Evolutionary conservation across 352 stramenopile genomes (phyloP), one percentile per base, ranked within the genome.

Genomic region (Blastocystis sp.): DNA sequence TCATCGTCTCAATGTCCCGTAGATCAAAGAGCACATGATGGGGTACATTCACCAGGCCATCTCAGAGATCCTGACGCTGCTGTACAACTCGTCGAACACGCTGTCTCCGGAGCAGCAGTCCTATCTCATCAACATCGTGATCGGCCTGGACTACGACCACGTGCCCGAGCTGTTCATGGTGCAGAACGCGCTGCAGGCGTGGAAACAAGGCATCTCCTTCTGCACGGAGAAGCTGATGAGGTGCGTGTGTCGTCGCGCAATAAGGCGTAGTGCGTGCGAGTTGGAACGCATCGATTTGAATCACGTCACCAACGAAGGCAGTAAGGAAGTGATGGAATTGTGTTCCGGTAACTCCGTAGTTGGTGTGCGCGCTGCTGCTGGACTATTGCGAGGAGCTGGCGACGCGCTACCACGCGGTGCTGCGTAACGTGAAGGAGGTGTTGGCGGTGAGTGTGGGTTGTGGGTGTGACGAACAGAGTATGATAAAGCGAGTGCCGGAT

Each of bases 1-100:
- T 74, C 64, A n/a, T 1, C 40, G 6, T 1, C 19, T 76, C 66
- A 0, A 76, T 11, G 7, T 14, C 14, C 6, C 4, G 1, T 48
- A 76, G 66, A 84, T 84, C 28, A 84, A 84, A 57, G n/a, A 54
- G 11, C 74, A 84, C 61, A 84, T 84, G 48, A 84, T 84, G 74
- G 28, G 52, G 21, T 84, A 84, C 61, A 69, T 84, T 28, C 17
- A 84, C 17, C 65, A 84, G 34, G 74, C 74, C 11, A 84, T 84
- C 28, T 28, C 65, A 17, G 74, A 84, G 28, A 17, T 84, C 9
- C 28, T 84, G 54, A 42, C 74, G n/a, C 21, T 84, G 1, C 28
- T 84, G 21, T 84, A 84, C 54, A 84, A 69, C 43, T 84, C 74
- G 4, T 52, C 4, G n/a, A 69, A 45, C 28, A 17, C 19, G 38